A percentile compares a stretch with the other conserved stretches of the same genome.
phyloP scores from a whole-genome alignment of 129 eudicot genomes.

The Rutidosis leptorrhynchoides region DNA sequence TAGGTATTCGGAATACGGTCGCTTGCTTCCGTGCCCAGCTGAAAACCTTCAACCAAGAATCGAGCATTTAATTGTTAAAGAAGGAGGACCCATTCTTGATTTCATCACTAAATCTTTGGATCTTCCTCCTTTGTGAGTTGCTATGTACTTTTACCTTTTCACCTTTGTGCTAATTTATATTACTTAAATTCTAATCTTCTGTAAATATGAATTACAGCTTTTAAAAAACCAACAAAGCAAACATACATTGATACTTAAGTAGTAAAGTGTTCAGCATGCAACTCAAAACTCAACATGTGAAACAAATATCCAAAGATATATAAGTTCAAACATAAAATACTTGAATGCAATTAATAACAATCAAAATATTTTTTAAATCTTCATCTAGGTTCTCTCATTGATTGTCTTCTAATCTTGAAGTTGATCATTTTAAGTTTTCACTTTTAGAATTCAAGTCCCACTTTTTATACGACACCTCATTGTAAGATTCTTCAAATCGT shows the following conservation, averaged over 20 bases:
- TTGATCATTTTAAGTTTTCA: neutral
- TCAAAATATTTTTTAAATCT: neutral
- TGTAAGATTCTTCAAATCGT: neutral
- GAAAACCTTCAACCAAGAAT: conserved; percentile 58
- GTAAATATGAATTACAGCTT: too few relatives aligned
- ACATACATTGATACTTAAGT: too few relatives aligned
- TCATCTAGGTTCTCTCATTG: conserved; percentile 2
- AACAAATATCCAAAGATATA: too few relatives aligned
- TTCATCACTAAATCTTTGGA: conserved; percentile 56
- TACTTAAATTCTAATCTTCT: too few relatives aligned
- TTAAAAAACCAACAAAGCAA: too few relatives aligned
- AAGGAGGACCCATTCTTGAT: conserved; percentile 71
- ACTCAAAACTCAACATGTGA: too few relatives aligned
- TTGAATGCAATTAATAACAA: too few relatives aligned
- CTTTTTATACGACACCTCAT: conserved; percentile 1
- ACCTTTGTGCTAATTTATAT: neutral
- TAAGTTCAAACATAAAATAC: too few relatives aligned
- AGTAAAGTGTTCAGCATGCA: too few relatives aligned
- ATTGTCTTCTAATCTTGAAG: conserved; percentile 7
- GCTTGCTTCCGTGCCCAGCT: conserved; percentile 81
- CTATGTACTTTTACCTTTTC: neutral
- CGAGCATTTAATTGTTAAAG: conserved; percentile 77
- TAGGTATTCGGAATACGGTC: conserved; percentile 57
- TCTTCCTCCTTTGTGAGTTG: conserved; percentile 82
- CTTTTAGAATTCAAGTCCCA: neutral